Base-by-base conservation (phyloP, 2,329 filamentous ascomycete species). In the Hypocreales sp. region DNA sequence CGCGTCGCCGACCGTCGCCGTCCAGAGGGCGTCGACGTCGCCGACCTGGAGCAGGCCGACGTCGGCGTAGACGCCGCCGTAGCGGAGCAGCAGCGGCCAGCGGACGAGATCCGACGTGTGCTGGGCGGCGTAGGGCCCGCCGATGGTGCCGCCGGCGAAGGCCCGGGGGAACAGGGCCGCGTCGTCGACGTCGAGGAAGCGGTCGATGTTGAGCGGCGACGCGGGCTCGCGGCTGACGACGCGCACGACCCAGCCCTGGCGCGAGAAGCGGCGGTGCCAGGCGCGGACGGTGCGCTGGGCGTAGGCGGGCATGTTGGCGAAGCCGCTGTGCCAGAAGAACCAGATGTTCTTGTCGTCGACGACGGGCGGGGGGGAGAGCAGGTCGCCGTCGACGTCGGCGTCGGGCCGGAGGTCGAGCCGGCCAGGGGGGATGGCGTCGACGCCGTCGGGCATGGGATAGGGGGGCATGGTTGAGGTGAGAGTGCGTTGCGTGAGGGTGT, bases 51-150 rank as follows among this genome's bases (percentile, higher is more conserved):
- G 52, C 34, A 68, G 41, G 0, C 67, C 67, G 0, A 66, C 66
- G 35, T 72, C 67, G 1, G 64, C 58, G 37, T 71, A 73, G 1
- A 71, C 55, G 16, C 67, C 68, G 25, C 68, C 67, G 35, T 71
- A 66, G 29, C 47, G 55, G 8, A 69, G 50, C n/a, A 73, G 44
- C 9, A 72, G 47, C 3, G 68, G 67, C 37, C 53, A 70, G 1
- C 67, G 60, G 4, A 72, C 61, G 2, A 74, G 58, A 32, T 74
- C 69, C 0, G 65, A 69, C 0, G 55, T 62, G 38, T 72, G 67
- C 37, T 72, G 67, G 3, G 48, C 45, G 0, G 55, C 58, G 41
- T 66, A 67, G 7, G 46, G 45, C 10, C 68, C 67, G 4, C 47
- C 48, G 6, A 72, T 49, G 0, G 52, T 55, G 6, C 56, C 55